Evolutionary conservation across 176 grass and related monocot genomes (phyloP), one percentile per base, ranked within the genome.

Genomic region (Carex scoparia): DNA sequence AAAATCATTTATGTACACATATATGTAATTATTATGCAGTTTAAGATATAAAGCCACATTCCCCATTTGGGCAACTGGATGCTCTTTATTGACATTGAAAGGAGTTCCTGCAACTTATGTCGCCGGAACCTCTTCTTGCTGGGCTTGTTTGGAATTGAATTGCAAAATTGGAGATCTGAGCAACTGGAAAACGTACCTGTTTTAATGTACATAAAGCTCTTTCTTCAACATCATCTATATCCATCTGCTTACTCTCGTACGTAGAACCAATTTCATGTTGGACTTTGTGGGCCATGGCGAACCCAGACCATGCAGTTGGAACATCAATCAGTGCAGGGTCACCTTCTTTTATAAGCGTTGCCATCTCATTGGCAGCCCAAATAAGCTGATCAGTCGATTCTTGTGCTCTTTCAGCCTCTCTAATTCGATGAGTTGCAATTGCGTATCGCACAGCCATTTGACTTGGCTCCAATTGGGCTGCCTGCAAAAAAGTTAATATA

Each of bases 401-500:
- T 81, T 94, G 96, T 69, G 85, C 88, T 84, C 89, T 93, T 84
- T 89, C 75, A 60, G 93, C 91, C 89, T 95, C 96, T 89, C 90
- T 99, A 85, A 99, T 92, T 86, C 96, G 91, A 86, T 99, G 96
- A 81, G 87, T 73, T 84, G 96, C 96, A 83, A 95, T 92, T 83
- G 93, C 93, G 92, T 93, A 99, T 66, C 96, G 85, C 66, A 89
- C 88, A 85, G 96, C 87, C 96, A 95, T 99, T 88, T 99, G 93
- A 88, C 87, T 94, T 76, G 96, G 96, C 81, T 99, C 96, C 65
- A 95, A 88, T 84, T 90, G 94, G 35, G 90, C 93, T 90, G 96
- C 96, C 96, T 99, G 81, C 27, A 69, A 65, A 84, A 40, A 48
- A n/a, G 16, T 53, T 27, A 33, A 48, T 8, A 28, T 28, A 7